Base-by-base conservation (phyloP, 2,329 filamentous ascomycete genomes). In the Colletotrichum sp. region DNA sequence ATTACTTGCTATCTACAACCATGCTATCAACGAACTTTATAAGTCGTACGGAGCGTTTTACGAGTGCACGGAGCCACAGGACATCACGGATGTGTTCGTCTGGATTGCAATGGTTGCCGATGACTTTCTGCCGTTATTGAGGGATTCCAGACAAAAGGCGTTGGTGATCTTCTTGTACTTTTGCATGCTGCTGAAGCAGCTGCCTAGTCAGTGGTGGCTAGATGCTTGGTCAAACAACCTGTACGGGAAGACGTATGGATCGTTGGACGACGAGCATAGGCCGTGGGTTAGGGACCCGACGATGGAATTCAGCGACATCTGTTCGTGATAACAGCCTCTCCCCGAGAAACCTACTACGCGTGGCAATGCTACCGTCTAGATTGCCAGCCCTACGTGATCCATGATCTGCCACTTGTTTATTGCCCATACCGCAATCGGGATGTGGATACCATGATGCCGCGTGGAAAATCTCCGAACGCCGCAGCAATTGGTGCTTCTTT, bases 61-160 rank as follows among this genome's bases (percentile, higher is more conserved):
- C 59, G 68, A 39, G 67, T 63, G 59, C n/a, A 28, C 59, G 28
- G 73, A 76, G 24, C 70, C 72, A 4, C 76, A 70, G 6, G 86
- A 87, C 55, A 79, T 83, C 28, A 80, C 81, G 2, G 86, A 87
- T 70, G 79, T 85, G 3, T 86, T 87, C 73, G 78, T 84, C 7
- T 87, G 85, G 85, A 80, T 86, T 32, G 86, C 84, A 74, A 71
- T 76, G 39, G 80, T 85, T 10, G 79, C 81, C 3, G 81, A 85
- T 32, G 82, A 83, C 16, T 84, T 85, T 34, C 76, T 87, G 5
- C 80, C 82, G 6, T 78, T 87, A 16, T 72, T 87, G 13, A 78
- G 79, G 21, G 71, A 74, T 7, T 75, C 78, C 16, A 73, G 73
- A 18, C 82, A 82, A 67, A 81, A 81, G 30, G 79, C 82, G 1